These are phyloP conservation scores for Musa beccarii DNA, from an alignment of 176 grass and related monocot species.

Conservation along the genomic window DNA sequence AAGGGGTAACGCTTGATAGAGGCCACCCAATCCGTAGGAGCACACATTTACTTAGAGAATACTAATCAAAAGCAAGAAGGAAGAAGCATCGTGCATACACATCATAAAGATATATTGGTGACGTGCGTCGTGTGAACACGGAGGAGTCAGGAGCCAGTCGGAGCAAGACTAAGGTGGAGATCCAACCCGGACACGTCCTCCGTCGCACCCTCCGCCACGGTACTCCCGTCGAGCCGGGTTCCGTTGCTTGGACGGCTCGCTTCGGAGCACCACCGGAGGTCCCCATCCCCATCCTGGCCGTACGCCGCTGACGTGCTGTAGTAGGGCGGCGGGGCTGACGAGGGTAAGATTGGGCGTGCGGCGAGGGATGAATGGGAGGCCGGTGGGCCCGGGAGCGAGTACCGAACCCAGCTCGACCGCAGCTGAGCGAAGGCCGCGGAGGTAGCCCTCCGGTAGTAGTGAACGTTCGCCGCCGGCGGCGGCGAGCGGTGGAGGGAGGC, in stretches of 20 bases:
- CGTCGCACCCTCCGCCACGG: background rate
- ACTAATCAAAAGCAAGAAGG: too few relatives aligned
- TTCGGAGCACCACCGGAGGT: background rate
- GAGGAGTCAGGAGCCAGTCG: background rate
- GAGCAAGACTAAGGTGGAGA: constrained; percentile 11
- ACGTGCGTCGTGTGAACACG: too few relatives aligned
- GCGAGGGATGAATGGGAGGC: background rate
- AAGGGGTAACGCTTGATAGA: too few relatives aligned
- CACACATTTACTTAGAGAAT: too few relatives aligned
- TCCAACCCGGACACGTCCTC: constrained; percentile 5
- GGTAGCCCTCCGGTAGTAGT: background rate
- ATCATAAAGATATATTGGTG: too few relatives aligned
- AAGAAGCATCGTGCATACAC: too few relatives aligned
- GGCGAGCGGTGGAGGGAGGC: background rate
- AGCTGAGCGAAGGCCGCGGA: background rate
- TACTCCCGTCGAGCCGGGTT: background rate
- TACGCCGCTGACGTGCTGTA: background rate
- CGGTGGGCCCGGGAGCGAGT: background rate
- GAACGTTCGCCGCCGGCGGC: too few relatives aligned
- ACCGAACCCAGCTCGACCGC: background rate
- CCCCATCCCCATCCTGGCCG: background rate
- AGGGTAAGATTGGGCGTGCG: background rate
- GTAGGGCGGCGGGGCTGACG: background rate
- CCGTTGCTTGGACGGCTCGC: background rate
- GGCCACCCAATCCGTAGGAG: too few relatives aligned